These are phyloP conservation scores for Cordyceps fumosorosea DNA, from an alignment of 2,329 filamentous ascomycete species.

Conservation along the genomic window DNA sequence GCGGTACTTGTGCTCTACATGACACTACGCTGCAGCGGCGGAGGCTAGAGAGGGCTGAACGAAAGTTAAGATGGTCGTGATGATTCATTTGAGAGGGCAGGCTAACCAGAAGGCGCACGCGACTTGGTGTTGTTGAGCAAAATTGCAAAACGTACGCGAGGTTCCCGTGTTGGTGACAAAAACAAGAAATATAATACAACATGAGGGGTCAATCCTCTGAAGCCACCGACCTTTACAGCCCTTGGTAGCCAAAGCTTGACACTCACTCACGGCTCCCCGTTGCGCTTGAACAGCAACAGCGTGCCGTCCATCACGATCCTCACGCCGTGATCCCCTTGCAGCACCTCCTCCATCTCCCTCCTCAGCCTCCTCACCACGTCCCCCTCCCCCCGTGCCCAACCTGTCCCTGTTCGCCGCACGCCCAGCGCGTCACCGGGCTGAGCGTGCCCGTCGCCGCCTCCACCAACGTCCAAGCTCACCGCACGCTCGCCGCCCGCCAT, in stretches of 20 bases:
- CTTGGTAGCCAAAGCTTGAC: not conserved
- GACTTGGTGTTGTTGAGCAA: too few species aligned
- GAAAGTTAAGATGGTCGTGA: too few species aligned
- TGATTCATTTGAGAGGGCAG: too few species aligned
- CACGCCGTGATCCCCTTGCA: constrained; percentile 26
- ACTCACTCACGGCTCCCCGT: not conserved
- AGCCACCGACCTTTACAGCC: too few species aligned
- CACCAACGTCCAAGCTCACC: constrained; percentile 26
- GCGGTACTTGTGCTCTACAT: too few species aligned
- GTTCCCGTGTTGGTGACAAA: too few species aligned
- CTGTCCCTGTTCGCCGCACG: constrained; percentile 35
- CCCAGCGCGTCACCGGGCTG: constrained; percentile 38
- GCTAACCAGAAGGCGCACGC: too few species aligned
- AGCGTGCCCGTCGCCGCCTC: constrained; percentile 31
- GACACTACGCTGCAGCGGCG: too few species aligned
- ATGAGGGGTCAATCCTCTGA: too few species aligned
- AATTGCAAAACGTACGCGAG: too few species aligned
- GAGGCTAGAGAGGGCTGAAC: too few species aligned
- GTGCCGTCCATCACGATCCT: not conserved
- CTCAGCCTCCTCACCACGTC: constrained; percentile 29
- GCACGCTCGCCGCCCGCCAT: constrained; percentile 11
- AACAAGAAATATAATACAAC: too few species aligned
- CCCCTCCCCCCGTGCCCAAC: constrained; percentile 32
- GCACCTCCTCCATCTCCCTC: constrained; percentile 20
- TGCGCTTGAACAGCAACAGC: not conserved